Evolutionary conservation across 1,284 basidiomycete genomes (phyloP), one percentile per base, ranked within the genome.

Genomic region (Serendipita sp.): DNA sequence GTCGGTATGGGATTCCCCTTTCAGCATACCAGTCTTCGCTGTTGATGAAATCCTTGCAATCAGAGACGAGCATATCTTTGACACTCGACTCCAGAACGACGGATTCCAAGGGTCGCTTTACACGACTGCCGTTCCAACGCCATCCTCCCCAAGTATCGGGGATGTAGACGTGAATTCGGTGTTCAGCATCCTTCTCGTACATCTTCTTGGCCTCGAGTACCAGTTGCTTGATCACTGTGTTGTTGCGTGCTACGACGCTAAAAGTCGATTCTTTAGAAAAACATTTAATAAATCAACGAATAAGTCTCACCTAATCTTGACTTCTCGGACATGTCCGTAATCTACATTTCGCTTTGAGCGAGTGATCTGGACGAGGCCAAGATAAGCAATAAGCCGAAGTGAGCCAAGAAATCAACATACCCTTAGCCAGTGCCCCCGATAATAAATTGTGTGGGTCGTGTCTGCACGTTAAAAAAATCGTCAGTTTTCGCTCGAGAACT

Each of bases 181-280:
- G 88, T 68, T 90, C 87, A 63, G 88, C 87, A 72, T 91, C 88
- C 73, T 88, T 90, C 73, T 91, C 88, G 68, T 91, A 91, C 66
- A 89, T 87, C 63, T 82, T 81, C 74, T 90, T 90, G 32, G 88
- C 88, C 32, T 58, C 53, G 10, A 58, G 29, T 30, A 58, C 53
- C 8, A 58, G 53, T n/a, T 82, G 84, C 78, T 91, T 91, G 68
- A 91, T 76, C 64, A 91, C 87, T 70, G 87, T 86, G 69, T 91
- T 91, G 71, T 82, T 91, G 53, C 88, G 84, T 17, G 88, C 88
- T 55, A 91, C 85, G 62, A 91, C 88, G 66, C 88, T 58, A 38
- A 38, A 6, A 13, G 12, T 1, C 38, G 12, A 13, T 5, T 38
- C 38, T 6, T 5, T 38, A 5, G 38, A 5, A 38, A 38, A 38